phyloP scores from a whole-genome alignment of 2,329 filamentous ascomycete genomes.

The Tolypocladium endophyticum region DNA sequence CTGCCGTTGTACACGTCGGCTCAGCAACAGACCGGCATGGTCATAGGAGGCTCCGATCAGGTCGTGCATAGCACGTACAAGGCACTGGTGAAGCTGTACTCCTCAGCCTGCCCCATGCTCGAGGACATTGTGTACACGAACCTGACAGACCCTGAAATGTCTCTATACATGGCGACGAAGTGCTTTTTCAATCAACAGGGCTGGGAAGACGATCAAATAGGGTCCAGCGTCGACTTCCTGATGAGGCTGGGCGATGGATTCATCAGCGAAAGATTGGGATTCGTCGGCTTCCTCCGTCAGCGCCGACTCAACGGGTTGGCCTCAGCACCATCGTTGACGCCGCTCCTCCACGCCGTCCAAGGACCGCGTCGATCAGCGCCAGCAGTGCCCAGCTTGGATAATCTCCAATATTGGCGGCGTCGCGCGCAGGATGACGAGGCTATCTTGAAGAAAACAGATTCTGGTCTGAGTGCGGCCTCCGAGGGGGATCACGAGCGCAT shows the following conservation, averaged over 20 bases:
- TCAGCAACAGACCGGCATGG: not conserved
- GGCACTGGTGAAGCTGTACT: constrained; percentile 38
- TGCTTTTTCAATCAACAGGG: constrained; percentile 34
- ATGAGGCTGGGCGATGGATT: constrained; percentile 35
- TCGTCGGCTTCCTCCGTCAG: constrained; percentile 21
- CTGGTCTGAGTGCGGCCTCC: not conserved
- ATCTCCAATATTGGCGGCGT: constrained; percentile 3
- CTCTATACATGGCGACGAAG: constrained; percentile 27
- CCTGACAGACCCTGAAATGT: constrained; percentile 33
- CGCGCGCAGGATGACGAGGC: constrained; percentile 7
- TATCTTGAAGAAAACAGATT: not conserved
- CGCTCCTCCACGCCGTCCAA: constrained; percentile 1
- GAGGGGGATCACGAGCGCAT: constrained; percentile 8
- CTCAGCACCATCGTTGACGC: constrained; percentile 6
- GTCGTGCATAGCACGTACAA: constrained; percentile 17
- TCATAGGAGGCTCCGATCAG: not conserved
- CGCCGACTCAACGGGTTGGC: constrained; percentile 1
- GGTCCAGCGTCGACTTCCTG: constrained; percentile 39
- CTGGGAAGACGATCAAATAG: constrained; percentile 36
- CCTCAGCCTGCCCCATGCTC: constrained; percentile 29
- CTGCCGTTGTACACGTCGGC: not conserved
- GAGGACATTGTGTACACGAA: constrained; percentile 31
- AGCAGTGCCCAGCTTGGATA: not conserved
- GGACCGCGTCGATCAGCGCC: constrained; percentile 4
- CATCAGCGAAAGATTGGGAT: constrained; percentile 18